Evolutionary conservation across 305 asterid genomes (phyloP).

Genomic region (Fraxinus ornus): DNA sequence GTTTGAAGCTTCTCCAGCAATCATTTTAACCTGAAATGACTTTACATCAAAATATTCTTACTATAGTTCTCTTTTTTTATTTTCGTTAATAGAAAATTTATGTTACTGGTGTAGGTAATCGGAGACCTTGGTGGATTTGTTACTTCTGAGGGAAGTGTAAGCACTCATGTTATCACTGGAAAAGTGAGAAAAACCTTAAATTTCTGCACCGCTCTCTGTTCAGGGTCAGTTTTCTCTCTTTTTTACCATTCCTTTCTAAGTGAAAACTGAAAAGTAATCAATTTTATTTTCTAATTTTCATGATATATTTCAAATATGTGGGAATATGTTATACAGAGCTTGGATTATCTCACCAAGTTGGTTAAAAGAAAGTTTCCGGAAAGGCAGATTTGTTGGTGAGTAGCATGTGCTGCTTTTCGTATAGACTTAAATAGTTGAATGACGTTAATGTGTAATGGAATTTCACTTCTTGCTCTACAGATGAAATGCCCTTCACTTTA

Average conservation of each 20-base stretch:
- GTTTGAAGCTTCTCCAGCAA: neutral
- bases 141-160: constrained; percentile 62
- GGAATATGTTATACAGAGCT: constrained; percentile 49
- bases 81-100: constrained; percentile 16
- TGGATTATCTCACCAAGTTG: constrained; percentile 81
- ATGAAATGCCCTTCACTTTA: constrained; percentile 68
- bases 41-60: constrained; percentile 6
- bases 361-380: constrained; percentile 83
- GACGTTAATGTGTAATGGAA: neutral
- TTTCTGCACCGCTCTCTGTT: constrained; percentile 86
- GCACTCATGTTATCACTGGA: constrained; percentile 84
- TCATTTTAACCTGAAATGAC: neutral
- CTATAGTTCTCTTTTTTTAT: neutral
- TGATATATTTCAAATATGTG: neutral
- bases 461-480: constrained; percentile 35
- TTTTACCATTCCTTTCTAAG: constrained; percentile 4
- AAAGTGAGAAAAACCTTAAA: constrained; percentile 75
- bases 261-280: neutral
- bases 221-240: constrained; percentile 63
- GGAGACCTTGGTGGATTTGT: constrained; percentile 82
- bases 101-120: constrained; percentile 50
- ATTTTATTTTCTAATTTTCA: neutral
- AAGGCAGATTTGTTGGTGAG: constrained; percentile 68
- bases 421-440: neutral
- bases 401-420: constrained; percentile 6